These are phyloP conservation scores for Coemansia sp. DNA, from an alignment of 192 early-diverging fungal species.

Conservation along the genomic window DNA sequence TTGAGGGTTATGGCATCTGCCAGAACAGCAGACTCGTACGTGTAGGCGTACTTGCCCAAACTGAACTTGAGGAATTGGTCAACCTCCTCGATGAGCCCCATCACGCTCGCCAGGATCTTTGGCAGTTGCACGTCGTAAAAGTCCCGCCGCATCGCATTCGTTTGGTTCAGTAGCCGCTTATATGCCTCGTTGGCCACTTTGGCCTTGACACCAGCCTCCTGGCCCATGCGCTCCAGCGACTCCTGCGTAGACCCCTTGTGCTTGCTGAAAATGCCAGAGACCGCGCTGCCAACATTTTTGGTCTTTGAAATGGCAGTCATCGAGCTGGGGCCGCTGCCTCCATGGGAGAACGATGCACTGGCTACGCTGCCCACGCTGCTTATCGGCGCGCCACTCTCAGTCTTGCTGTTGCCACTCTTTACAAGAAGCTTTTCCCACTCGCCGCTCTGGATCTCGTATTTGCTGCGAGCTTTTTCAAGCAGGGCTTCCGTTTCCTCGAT, in stretches of 20 bases:
- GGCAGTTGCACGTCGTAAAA: conserved; percentile 83
- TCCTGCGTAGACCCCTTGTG: conserved; percentile 49
- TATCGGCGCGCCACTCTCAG: conserved; percentile 3
- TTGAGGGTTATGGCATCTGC: conserved; percentile 68
- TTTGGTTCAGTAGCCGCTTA: conserved; percentile 71
- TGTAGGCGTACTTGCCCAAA: conserved; percentile 75
- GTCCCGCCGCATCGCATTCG: conserved; percentile 72
- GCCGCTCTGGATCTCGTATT: conserved; percentile 77
- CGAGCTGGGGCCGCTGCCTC: neutral
- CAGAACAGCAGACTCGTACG: conserved; percentile 74
- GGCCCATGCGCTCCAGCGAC: conserved; percentile 75
- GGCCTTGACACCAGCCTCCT: conserved; percentile 85
- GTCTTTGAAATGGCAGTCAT: conserved; percentile 24
- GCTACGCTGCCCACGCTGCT: neutral
- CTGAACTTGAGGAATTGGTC: conserved; percentile 79
- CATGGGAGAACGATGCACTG: neutral
- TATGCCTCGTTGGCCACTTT: conserved; percentile 80
- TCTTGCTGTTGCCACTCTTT: conserved; percentile 24
- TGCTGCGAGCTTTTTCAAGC: conserved; percentile 82
- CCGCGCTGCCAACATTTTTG: conserved; percentile 41
- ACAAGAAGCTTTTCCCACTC: conserved; percentile 84
- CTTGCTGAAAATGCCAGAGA: conserved; percentile 53
- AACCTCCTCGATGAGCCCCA: conserved; percentile 83
- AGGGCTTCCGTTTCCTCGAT: conserved; percentile 74
- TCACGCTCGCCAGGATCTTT: conserved; percentile 73